These are phyloP conservation scores for Magnusiomyces ingens DNA, from an alignment of 1,139 yeast species.

Conservation along the genomic window DNA sequence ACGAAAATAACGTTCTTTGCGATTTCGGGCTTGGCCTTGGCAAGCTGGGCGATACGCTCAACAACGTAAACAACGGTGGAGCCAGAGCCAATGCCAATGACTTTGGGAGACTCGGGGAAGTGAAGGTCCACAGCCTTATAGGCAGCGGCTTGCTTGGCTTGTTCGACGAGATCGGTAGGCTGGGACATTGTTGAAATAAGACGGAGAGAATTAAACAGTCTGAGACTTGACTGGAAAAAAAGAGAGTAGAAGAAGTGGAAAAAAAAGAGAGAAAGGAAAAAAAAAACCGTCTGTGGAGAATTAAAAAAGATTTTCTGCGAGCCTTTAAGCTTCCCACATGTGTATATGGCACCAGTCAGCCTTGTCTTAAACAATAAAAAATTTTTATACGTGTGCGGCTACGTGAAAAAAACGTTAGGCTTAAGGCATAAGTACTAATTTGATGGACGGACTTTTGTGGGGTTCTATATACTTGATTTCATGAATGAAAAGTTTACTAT, in stretches of 20 bases:
- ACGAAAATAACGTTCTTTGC: conserved; percentile 54
- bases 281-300: neutral
- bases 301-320: neutral
- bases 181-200: neutral
- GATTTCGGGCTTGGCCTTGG: conserved; percentile 37
- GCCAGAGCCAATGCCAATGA: conserved; percentile 94
- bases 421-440: neutral
- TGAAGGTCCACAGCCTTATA: conserved; percentile 89
- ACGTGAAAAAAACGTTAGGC: neutral
- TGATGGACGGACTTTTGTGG: too few species aligned
- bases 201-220: neutral
- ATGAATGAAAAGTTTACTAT: too few species aligned
- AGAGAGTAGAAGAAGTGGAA: neutral
- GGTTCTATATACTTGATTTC: too few species aligned
- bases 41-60: conserved; percentile 76
- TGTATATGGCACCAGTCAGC: neutral
- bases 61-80: conserved; percentile 95
- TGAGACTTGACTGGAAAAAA: neutral
- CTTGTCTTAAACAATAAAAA: neutral
- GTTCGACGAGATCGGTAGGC: conserved; percentile 36
- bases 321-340: neutral
- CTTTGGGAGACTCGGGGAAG: conserved; percentile 60
- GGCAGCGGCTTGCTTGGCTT: conserved; percentile 81
- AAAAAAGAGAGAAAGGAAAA: neutral
- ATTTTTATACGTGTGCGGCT: neutral